These are phyloP conservation scores for Rhododendron vialii DNA, from an alignment of 148 eudicot genomes.

Conservation along the genomic window DNA sequence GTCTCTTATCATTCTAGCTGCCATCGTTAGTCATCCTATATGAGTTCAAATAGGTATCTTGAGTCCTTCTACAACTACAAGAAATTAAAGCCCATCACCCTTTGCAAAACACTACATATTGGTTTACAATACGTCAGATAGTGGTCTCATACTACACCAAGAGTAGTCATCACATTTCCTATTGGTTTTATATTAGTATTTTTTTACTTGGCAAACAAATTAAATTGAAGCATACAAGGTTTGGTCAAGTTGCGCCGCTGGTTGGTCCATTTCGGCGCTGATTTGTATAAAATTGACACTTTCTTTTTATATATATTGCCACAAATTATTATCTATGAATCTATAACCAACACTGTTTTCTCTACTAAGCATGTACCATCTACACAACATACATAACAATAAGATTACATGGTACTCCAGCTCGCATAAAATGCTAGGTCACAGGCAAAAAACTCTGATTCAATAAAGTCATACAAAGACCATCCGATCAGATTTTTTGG, in stretches of 20 bases:
- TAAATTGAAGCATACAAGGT: neutral
- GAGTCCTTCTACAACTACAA: neutral
- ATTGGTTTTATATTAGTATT: neutral
- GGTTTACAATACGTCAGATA: neutral
- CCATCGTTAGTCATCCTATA: neutral
- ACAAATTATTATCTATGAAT: neutral
- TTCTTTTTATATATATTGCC: neutral
- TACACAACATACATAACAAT: neutral
- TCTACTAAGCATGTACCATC: neutral
- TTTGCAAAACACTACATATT: neutral
- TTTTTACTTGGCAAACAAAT: neutral
- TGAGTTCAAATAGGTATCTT: neutral
- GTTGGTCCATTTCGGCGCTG: neutral
- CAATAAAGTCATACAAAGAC: neutral
- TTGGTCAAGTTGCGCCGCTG: neutral
- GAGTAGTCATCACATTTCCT: neutral
- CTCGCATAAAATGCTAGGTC: no score
- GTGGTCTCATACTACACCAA: neutral
- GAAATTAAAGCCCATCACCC: neutral
- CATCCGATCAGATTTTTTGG: neutral
- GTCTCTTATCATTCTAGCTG: neutral
- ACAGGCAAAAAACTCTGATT: neutral
- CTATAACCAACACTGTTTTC: neutral
- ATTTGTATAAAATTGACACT: no score
- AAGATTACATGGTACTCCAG: neutral